These are phyloP conservation scores for Leishmania major DNA, from an alignment of 208 protist species.

Conservation along the genomic window DNA sequence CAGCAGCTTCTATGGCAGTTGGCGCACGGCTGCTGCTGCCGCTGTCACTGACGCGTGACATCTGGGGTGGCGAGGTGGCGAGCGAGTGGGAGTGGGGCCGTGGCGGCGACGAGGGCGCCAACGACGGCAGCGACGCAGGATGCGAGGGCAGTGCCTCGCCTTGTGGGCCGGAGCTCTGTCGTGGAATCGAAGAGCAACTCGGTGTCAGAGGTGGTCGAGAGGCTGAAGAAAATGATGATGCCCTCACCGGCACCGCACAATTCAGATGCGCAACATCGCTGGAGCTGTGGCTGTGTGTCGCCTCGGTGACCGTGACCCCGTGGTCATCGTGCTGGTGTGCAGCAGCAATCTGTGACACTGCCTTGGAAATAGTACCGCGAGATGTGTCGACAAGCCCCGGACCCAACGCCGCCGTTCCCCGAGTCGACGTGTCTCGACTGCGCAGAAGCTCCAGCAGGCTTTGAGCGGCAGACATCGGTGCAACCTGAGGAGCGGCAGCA, in stretches of 20 bases:
- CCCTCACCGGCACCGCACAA: neutral
- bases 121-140: conserved; percentile 3
- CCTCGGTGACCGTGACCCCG: neutral
- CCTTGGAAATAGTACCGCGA: neutral
- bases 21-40: neutral
- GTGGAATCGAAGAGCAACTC: neutral
- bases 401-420: neutral
- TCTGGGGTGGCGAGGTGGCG: neutral
- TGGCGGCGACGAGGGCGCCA: neutral
- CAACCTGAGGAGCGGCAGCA: neutral
- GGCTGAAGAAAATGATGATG: conserved; percentile 1
- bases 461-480: neutral
- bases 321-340: neutral
- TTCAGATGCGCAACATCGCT: neutral
- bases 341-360: neutral
- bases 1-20: neutral
- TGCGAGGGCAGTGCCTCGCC: neutral
- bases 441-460: conserved; percentile 14
- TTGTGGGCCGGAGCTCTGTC: neutral
- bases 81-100: neutral
- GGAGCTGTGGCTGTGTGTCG: neutral
- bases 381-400: neutral
- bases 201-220: neutral
- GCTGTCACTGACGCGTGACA: neutral
- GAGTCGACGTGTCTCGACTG: conserved; percentile 2